These are phyloP conservation scores for Alternaria triticimaculans DNA, from an alignment of 2,329 filamentous ascomycete genomes.

Conservation along the genomic window DNA sequence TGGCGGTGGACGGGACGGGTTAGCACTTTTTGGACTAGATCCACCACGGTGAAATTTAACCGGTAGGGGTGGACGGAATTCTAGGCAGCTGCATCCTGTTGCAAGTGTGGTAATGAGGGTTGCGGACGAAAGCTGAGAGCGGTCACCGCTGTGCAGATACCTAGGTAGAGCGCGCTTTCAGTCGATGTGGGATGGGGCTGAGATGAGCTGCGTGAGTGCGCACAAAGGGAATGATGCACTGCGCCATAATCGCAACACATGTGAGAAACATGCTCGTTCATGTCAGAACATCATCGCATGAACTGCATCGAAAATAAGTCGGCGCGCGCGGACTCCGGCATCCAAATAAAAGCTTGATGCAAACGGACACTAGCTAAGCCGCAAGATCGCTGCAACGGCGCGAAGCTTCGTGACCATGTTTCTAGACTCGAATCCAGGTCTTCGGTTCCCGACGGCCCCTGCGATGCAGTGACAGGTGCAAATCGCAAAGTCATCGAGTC, in stretches of 20 bases:
- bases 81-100: neutral
- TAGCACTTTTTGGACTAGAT: neutral
- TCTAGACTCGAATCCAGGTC: neutral
- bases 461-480: conserved; percentile 10
- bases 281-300: neutral
- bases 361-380: neutral
- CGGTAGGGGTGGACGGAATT: neutral
- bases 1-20: neutral
- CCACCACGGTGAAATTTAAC: neutral
- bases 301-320: neutral
- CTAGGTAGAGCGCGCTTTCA: neutral
- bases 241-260: neutral
- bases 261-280: neutral
- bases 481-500: conserved; percentile 6
- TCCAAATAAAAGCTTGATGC: neutral
- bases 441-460: neutral
- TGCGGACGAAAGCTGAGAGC: neutral
- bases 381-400: conserved; percentile 3
- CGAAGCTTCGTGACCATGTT: neutral
- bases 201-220: neutral
- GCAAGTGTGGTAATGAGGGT: neutral
- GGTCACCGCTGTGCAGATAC: neutral
- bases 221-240: neutral
- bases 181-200: neutral
- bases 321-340: neutral